Conservation (phyloP, 306 rosid genomes). For the Begonia loranthoides region DNA sequence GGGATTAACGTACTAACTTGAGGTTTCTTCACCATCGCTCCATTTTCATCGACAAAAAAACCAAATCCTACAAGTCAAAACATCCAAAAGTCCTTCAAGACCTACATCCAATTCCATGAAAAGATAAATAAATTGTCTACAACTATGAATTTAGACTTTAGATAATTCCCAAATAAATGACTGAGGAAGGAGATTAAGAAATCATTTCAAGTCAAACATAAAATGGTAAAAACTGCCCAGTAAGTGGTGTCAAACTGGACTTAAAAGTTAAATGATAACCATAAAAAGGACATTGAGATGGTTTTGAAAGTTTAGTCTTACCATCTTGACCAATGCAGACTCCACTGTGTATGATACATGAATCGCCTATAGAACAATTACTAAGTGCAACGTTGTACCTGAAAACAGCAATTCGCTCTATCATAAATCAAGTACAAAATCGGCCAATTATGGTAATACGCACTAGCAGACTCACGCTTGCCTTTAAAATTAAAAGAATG, state of each 20-base stretch:
- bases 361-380: slow-evolving; percentile 72
- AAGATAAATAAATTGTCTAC: neutral
- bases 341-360: slow-evolving; percentile 73
- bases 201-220: neutral
- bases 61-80: slow-evolving; percentile 59
- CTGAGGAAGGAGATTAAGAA: neutral
- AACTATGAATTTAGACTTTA: neutral
- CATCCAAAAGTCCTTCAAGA: neutral
- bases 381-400: slow-evolving; percentile 68
- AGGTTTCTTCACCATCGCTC: slow-evolving; percentile 76
- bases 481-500: neutral
- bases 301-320: slow-evolving; percentile 18
- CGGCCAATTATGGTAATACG: no score
- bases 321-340: slow-evolving; percentile 97
- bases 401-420: no score
- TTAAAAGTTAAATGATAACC: no score
- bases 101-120: neutral
- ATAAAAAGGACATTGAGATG: no score
- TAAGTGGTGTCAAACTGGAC: no score
- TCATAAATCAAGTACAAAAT: no score
- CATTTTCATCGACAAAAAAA: slow-evolving; percentile 59
- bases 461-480: slow-evolving; percentile 8
- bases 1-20: slow-evolving; percentile 38
- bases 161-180: neutral
- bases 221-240: no score